Percentiles rank a stretch among this genome's conserved stretches.
Evolutionary conservation across 768 basidiomycete genomes (phyloP).

Genomic region (Boletus speciosus): DNA sequence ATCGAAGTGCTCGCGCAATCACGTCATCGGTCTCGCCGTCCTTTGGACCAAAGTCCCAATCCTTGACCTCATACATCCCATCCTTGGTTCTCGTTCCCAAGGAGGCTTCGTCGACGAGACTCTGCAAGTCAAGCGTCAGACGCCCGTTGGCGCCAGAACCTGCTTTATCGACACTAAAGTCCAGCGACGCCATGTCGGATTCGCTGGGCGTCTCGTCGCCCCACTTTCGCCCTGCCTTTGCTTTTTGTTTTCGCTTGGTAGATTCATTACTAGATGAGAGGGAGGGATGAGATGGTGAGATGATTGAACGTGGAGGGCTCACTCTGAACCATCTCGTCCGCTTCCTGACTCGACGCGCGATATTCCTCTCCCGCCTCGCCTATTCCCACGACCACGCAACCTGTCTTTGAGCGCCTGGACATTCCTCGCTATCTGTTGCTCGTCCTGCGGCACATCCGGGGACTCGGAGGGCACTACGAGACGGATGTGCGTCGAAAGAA

Average conservation of each 20-base stretch:
- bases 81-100: constrained; percentile 74
- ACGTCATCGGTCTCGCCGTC: constrained; percentile 47
- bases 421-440: constrained; percentile 89
- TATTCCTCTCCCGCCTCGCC: constrained; percentile 48
- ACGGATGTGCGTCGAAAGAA: not conserved
- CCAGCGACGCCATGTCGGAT: constrained; percentile 88
- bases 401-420: constrained; percentile 87
- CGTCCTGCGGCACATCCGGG: constrained; percentile 59
- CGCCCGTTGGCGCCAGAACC: constrained; percentile 31
- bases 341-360: constrained; percentile 49
- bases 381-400: constrained; percentile 69
- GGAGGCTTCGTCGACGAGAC: constrained; percentile 66
- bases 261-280: constrained; percentile 58
- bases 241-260: constrained; percentile 56
- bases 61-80: constrained; percentile 70
- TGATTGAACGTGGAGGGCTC: constrained; percentile 25
- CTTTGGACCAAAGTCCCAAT: constrained; percentile 74
- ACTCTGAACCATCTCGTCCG: constrained; percentile 78
- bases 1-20: constrained; percentile 57
- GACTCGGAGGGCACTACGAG: constrained; percentile 45
- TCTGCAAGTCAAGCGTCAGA: constrained; percentile 49
- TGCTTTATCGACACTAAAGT: constrained; percentile 70
- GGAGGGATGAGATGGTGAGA: not conserved
- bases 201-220: constrained; percentile 77
- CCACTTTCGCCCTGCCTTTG: constrained; percentile 88